phyloP scores from a whole-genome alignment of 2,329 filamentous ascomycete species.

The Cercospora sp. region DNA sequence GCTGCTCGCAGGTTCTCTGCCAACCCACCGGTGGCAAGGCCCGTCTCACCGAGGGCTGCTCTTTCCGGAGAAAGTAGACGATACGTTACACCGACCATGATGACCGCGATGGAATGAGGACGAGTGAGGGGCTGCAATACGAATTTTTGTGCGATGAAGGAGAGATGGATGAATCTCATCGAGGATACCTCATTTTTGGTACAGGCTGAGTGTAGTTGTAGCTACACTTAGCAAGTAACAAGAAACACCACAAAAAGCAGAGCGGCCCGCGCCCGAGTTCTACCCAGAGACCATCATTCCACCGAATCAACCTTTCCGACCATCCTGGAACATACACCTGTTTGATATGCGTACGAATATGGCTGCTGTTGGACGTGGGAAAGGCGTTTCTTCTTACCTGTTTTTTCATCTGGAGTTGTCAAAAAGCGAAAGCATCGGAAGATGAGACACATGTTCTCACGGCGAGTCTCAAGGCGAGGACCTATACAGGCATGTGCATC shows the following conservation, averaged over 20 bases:
- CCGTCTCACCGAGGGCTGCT: constrained; percentile 98
- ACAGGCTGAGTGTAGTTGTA: constrained; percentile 12
- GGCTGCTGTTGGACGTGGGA: background rate
- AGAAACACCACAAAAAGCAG: constrained; percentile 1
- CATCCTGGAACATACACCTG: background rate
- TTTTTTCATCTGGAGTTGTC: background rate
- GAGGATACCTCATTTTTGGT: constrained; percentile 4
- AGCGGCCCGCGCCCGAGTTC: background rate
- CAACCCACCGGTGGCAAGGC: constrained; percentile 99
- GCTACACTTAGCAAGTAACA: constrained; percentile 13
- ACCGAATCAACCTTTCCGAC: background rate
- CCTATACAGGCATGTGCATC: constrained; percentile 3
- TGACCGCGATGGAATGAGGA: constrained; percentile 25
- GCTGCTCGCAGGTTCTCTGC: constrained; percentile 99
- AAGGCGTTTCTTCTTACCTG: background rate
- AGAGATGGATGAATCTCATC: constrained; percentile 5
- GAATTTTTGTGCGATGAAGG: constrained; percentile 8
- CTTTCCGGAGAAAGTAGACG: constrained; percentile 99
- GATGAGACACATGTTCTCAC: background rate
- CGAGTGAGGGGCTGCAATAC: background rate
- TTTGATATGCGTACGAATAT: background rate
- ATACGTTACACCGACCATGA: constrained; percentile 30
- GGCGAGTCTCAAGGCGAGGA: constrained; percentile 2
- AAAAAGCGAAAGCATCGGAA: constrained; percentile 1
- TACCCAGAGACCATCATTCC: background rate